Conservation (phyloP, 257 asterid species). For the Scutellaria galericulata region DNA sequence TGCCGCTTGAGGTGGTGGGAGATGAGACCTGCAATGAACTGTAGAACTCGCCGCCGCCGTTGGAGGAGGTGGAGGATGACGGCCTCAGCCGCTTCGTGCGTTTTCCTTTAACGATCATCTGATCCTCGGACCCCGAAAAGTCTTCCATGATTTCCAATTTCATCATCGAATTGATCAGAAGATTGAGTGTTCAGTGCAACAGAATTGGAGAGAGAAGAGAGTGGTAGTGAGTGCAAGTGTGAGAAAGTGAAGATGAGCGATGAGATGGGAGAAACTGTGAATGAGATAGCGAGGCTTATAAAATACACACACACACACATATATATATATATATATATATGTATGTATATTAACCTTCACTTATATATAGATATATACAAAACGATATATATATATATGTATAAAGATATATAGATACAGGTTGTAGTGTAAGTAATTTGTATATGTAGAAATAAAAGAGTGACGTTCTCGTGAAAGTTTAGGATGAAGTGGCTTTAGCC, state of each 20-base stretch:
- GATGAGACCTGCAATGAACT: constrained; percentile 33
- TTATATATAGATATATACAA: no score
- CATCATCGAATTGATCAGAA: constrained; percentile 26
- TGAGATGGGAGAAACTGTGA: constrained; percentile 41
- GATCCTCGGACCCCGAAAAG: constrained; percentile 52
- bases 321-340: background rate
- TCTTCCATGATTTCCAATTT: constrained; percentile 52
- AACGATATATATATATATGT: no score
- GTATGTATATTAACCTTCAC: background rate
- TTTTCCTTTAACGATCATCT: constrained; percentile 57
- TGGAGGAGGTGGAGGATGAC: constrained; percentile 61
- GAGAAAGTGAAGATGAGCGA: constrained; percentile 46
- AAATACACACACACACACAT: background rate
- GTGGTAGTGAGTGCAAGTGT: constrained; percentile 43
- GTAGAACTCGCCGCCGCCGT: constrained; percentile 44
- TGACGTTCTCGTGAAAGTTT: constrained; percentile 52
- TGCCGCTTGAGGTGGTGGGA: constrained; percentile 52
- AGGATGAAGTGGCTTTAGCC: constrained; percentile 45
- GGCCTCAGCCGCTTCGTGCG: constrained; percentile 66
- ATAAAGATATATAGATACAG: constrained; percentile 17
- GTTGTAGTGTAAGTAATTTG: background rate
- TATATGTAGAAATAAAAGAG: constrained; percentile 41
- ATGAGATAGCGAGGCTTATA: constrained; percentile 46
- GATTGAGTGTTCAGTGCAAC: background rate
- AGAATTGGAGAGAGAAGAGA: constrained; percentile 20